Evolutionary conservation across 441 rosid species (phyloP).

Genomic region (Populus hybrid): DNA sequence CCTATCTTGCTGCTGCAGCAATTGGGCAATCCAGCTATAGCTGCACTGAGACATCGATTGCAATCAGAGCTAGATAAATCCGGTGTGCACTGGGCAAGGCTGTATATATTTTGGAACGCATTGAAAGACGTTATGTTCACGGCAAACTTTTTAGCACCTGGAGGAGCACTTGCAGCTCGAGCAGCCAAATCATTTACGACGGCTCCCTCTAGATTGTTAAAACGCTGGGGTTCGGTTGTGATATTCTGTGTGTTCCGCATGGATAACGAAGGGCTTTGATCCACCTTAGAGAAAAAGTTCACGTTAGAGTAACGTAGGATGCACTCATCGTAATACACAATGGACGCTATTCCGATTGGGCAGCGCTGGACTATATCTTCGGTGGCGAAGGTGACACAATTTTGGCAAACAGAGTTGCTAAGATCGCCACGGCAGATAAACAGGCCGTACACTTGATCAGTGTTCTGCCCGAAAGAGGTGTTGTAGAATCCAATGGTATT

Average conservation of each 20-base stretch:
- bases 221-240: not conserved
- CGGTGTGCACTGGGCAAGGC: slow-evolving; percentile 49
- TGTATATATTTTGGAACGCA: slow-evolving; percentile 25
- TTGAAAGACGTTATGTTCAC: not conserved
- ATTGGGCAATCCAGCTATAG: not conserved
- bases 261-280: rapidly evolving
- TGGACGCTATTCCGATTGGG: slow-evolving; percentile 7
- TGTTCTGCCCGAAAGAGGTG: not conserved
- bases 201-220: not conserved
- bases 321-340: slow-evolving; percentile 23
- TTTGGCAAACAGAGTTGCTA: slow-evolving; percentile 13
- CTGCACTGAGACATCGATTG: slow-evolving; percentile 24
- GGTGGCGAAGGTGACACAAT: slow-evolving; percentile 18
- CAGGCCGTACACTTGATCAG: slow-evolving; percentile 22
- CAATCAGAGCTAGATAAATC: slow-evolving; percentile 39
- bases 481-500: slow-evolving; percentile 18
- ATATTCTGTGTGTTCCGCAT: not conserved
- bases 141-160: slow-evolving; percentile 17
- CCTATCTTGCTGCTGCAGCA: slow-evolving; percentile 33
- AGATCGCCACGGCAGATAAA: slow-evolving; percentile 43
- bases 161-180: slow-evolving; percentile 9
- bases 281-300: slow-evolving; percentile 5
- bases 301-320: slow-evolving; percentile 25
- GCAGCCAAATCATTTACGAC: slow-evolving; percentile 2
- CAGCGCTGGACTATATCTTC: slow-evolving; percentile 1